phyloP scores from a whole-genome alignment of 345 rosid genomes.

The Gossypium longicalyx region DNA sequence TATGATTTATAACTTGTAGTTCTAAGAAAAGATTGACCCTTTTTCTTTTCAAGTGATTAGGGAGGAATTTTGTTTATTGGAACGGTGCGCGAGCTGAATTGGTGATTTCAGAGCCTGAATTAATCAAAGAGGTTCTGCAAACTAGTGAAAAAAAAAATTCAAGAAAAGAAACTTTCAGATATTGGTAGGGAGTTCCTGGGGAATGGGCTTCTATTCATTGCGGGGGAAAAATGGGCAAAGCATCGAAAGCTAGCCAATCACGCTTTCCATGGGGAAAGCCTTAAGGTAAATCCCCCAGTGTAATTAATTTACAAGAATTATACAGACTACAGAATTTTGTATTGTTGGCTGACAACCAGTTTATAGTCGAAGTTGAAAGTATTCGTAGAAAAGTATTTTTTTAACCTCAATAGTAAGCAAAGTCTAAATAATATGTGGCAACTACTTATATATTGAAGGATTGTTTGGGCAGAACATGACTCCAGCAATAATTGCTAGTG shows the following conservation, averaged over 20 bases:
- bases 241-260: slow-evolving; percentile 24
- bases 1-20: not conserved
- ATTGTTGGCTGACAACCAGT: too few species aligned
- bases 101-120: slow-evolving; percentile 33
- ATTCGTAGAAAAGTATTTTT: too few species aligned
- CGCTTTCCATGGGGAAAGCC: slow-evolving; percentile 40
- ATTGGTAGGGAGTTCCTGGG: slow-evolving; percentile 26
- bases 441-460: too few species aligned
- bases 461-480: too few species aligned
- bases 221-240: slow-evolving; percentile 34
- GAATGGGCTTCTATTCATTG: slow-evolving; percentile 26
- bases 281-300: slow-evolving; percentile 24
- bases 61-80: slow-evolving; percentile 36
- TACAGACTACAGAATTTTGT: too few species aligned
- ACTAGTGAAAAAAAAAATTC: slow-evolving; percentile 26
- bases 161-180: slow-evolving; percentile 12
- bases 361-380: too few species aligned
- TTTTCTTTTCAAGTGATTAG: not conserved
- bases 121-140: slow-evolving; percentile 37
- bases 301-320: too few species aligned
- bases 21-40: not conserved
- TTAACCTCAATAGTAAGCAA: too few species aligned
- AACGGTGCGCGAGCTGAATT: slow-evolving; percentile 32
- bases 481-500: too few species aligned
- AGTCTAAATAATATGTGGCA: too few species aligned